phyloP scores from a whole-genome alignment of 768 basidiomycete genomes.

The Trametes meyenii region DNA sequence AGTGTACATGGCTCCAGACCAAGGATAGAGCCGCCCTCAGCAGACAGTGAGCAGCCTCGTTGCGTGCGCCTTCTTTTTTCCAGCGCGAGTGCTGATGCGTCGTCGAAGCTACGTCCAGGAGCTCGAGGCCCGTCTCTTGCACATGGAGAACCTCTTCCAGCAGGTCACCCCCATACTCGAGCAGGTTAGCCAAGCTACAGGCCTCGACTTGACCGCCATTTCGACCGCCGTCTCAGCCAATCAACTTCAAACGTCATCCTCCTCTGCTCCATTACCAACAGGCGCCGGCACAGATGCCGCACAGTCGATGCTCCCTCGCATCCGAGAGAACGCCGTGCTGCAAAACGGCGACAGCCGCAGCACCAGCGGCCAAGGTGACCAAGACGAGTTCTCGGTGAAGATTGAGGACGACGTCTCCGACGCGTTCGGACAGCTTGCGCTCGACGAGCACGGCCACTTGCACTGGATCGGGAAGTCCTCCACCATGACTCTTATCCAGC shows the following conservation, averaged over 20 bases:
- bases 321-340: constrained; percentile 20
- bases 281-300: constrained; percentile 23
- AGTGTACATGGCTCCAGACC: constrained; percentile 89
- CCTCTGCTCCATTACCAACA: constrained; percentile 12
- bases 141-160: constrained; percentile 86
- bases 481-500: constrained; percentile 90
- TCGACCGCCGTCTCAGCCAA: constrained; percentile 16
- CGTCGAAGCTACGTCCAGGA: constrained; percentile 81
- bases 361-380: constrained; percentile 30
- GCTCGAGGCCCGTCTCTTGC: constrained; percentile 82
- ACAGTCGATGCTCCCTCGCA: constrained; percentile 30
- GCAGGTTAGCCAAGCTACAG: constrained; percentile 62
- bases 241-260: constrained; percentile 11
- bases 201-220: constrained; percentile 33
- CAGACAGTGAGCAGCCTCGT: constrained; percentile 67
- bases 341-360: constrained; percentile 24
- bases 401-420: constrained; percentile 79
- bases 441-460: constrained; percentile 89
- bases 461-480: constrained; percentile 93
- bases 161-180: constrained; percentile 82
- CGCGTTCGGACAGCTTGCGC: constrained; percentile 83
- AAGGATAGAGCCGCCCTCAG: constrained; percentile 90
- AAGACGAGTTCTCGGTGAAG: constrained; percentile 49
- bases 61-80: background rate
- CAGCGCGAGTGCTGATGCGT: background rate